A percentile compares a stretch with the other conserved stretches of the same genome.
phyloP scores from a whole-genome alignment of 495 filamentous ascomycete genomes.

The Astrothelium subdiscretum region DNA sequence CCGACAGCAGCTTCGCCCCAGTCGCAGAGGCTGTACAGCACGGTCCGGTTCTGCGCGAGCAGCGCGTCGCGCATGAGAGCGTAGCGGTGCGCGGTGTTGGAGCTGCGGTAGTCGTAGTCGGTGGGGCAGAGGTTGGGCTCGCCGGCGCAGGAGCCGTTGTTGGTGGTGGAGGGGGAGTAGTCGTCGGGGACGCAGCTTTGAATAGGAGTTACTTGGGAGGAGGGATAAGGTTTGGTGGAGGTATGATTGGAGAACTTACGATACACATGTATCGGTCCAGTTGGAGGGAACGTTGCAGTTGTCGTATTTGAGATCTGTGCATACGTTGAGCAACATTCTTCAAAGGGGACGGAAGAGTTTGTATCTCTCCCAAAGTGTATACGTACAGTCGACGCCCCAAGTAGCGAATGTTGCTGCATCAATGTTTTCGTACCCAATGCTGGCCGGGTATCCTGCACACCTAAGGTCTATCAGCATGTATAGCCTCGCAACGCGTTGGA shows the following conservation, averaged over 20 bases:
- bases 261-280: slow-evolving; percentile 34
- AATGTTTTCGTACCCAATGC: slow-evolving; percentile 46
- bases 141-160: slow-evolving; percentile 30
- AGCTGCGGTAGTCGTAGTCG: slow-evolving; percentile 42
- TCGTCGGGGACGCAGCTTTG: slow-evolving; percentile 23
- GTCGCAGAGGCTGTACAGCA: slow-evolving; percentile 55
- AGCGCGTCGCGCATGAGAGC: slow-evolving; percentile 51
- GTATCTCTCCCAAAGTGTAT: background rate
- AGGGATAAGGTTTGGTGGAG: background rate
- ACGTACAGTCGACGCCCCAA: slow-evolving; percentile 54
- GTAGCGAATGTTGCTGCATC: slow-evolving; percentile 51
- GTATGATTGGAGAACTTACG: slow-evolving; percentile 5
- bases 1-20: slow-evolving; percentile 48
- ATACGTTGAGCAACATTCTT: background rate
- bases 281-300: slow-evolving; percentile 46
- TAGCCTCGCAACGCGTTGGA: background rate
- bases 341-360: background rate
- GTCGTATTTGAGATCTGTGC: slow-evolving; percentile 56
- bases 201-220: background rate
- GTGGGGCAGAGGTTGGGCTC: slow-evolving; percentile 31
- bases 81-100: slow-evolving; percentile 43
- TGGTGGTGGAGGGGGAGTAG: slow-evolving; percentile 12
- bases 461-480: background rate
- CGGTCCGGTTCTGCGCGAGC: slow-evolving; percentile 38
- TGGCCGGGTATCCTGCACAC: slow-evolving; percentile 46